phyloP scores from a whole-genome alignment of 75 land plant species.

The Larix kaempferi region DNA sequence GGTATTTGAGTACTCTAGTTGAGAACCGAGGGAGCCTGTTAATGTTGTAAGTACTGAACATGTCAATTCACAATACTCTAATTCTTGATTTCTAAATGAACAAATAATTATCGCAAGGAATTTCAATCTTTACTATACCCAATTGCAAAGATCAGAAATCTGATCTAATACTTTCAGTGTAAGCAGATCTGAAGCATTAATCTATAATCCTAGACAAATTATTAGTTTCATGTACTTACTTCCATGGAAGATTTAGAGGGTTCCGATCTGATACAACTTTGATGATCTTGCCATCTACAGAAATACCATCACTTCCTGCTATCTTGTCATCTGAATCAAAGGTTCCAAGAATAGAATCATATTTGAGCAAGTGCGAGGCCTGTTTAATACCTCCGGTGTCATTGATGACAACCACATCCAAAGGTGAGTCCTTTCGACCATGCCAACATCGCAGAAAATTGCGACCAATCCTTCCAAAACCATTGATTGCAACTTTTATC shows the following conservation, averaged over 20 bases:
- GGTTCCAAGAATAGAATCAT: conserved; percentile 97
- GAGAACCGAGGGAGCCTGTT: too few species aligned
- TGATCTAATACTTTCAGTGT: neutral
- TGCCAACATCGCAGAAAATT: conserved; percentile 99
- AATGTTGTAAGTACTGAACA: too few species aligned
- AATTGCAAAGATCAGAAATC: neutral
- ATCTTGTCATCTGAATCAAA: conserved; percentile 93
- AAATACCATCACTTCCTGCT: conserved; percentile 64
- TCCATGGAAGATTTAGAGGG: conserved; percentile 93
- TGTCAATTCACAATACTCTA: too few species aligned
- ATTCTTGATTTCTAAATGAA: neutral
- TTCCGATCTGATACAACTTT: conserved; percentile 90
- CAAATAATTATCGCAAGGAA: neutral
- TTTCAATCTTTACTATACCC: neutral
- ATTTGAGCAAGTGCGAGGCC: conserved; percentile 96
- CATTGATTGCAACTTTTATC: conserved; percentile 97
- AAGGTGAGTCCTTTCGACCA: conserved; percentile 93
- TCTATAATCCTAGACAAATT: neutral
- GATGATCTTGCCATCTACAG: conserved; percentile 95
- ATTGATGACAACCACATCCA: conserved; percentile 93
- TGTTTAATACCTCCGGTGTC: conserved; percentile 99
- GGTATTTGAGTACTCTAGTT: too few species aligned
- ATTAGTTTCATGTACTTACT: conserved; percentile 26
- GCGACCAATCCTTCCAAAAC: conserved; percentile 96
- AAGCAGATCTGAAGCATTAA: neutral